These are phyloP conservation scores for Paramecium octaurelia DNA, from an alignment of 73 alveolate species.

Conservation along the genomic window DNA sequence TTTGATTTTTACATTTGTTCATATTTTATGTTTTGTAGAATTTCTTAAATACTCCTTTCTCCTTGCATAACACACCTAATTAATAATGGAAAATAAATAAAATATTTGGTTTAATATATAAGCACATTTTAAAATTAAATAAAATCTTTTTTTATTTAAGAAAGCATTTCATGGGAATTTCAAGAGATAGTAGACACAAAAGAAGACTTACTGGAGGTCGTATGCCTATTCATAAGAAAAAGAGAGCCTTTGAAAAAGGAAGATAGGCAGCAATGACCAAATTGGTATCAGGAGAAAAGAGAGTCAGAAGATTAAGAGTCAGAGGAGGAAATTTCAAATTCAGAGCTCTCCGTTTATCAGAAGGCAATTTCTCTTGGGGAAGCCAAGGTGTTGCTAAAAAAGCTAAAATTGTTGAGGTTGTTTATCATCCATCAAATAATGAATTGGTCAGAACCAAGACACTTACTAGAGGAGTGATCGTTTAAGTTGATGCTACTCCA, in stretches of 20 bases:
- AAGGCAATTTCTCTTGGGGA: slow-evolving; percentile 96
- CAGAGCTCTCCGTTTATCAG: slow-evolving; percentile 91
- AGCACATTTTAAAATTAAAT: slow-evolving; percentile 5
- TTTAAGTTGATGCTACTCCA: slow-evolving; percentile 96
- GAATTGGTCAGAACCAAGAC: slow-evolving; percentile 98
- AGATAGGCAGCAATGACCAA: slow-evolving; percentile 93
- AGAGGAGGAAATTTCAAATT: slow-evolving; percentile 92
- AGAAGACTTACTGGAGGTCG: slow-evolving; percentile 98
- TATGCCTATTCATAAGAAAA: slow-evolving; percentile 97
- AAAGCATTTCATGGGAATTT: slow-evolving; percentile 83
- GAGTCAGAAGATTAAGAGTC: slow-evolving; percentile 76
- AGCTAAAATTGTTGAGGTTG: slow-evolving; percentile 91
- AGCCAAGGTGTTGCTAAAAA: slow-evolving; percentile 68
- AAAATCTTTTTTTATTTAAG: slow-evolving; percentile 2
- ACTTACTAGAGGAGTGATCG: slow-evolving; percentile 91
- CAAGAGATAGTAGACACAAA: slow-evolving; percentile 96
- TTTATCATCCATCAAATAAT: slow-evolving; percentile 97
- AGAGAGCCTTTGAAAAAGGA: slow-evolving; percentile 97
- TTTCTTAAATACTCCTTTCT: not conserved
- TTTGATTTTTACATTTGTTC: not conserved
- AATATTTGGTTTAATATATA: not conserved
- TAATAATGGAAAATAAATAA: not conserved
- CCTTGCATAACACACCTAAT: not conserved
- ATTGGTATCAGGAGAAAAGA: slow-evolving; percentile 60
- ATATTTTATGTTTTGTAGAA: not conserved